Evolutionary conservation across 257 asterid genomes (phyloP).

Genomic region (Solanum pennellii): DNA sequence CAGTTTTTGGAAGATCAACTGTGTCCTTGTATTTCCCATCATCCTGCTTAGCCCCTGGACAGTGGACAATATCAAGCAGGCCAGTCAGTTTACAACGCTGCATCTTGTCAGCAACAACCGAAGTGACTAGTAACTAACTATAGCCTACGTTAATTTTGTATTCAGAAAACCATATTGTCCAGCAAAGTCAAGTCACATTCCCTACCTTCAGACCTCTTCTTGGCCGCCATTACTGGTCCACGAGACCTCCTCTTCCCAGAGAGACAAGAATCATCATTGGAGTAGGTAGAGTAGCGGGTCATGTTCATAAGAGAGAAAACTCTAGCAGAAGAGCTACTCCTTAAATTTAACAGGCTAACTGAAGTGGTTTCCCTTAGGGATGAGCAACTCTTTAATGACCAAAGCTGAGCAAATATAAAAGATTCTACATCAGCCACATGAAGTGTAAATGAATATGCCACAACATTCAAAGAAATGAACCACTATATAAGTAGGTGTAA

Average conservation of each 20-base stretch:
- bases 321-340: slow-evolving; percentile 51
- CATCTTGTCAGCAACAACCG: not conserved
- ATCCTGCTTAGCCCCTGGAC: slow-evolving; percentile 58
- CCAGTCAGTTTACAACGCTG: not conserved
- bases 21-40: slow-evolving; percentile 93
- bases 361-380: slow-evolving; percentile 47
- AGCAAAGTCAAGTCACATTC: not conserved
- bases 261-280: slow-evolving; percentile 29
- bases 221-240: slow-evolving; percentile 78
- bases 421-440: slow-evolving; percentile 18
- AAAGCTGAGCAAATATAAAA: slow-evolving; percentile 48
- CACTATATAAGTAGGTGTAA: not conserved
- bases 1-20: slow-evolving; percentile 78
- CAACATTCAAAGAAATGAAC: not conserved
- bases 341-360: slow-evolving; percentile 33
- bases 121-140: slow-evolving; percentile 3
- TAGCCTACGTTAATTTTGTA: not conserved
- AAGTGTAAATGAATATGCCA: not conserved
- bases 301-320: slow-evolving; percentile 32
- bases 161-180: not conserved
- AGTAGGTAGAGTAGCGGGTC: slow-evolving; percentile 38
- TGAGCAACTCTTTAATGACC: slow-evolving; percentile 58
- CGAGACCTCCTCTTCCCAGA: slow-evolving; percentile 55
- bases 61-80: slow-evolving; percentile 5
- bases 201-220: slow-evolving; percentile 65